Base-by-base conservation (phyloP, 2,329 filamentous ascomycete genomes). In the Sporothrix pallida region DNA sequence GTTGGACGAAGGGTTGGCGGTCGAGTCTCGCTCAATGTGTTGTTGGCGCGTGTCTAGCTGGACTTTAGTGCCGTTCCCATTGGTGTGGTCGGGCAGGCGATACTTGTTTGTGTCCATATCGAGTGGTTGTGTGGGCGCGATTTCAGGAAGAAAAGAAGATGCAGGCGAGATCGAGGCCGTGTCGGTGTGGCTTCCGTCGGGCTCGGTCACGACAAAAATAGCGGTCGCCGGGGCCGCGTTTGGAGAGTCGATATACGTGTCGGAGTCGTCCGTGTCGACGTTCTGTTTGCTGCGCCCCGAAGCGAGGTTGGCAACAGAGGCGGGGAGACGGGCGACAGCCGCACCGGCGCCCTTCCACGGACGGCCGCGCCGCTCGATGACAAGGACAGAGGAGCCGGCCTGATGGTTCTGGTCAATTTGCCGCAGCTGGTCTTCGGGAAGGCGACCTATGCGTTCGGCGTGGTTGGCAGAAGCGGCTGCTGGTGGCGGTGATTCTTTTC, bases 41-140 rank as follows among this genome's bases (percentile, higher is more conserved):
- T 89, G 87, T 76, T 85, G 84, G 73, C 87, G 86, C 60, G 84
- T 89, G 52, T 88, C 87, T 46, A 85, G 83, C 75, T 88, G 88
- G 56, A 86, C 86, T 79, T 91, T 91, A 80, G 89, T 87, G 82
- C 89, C 89, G 85, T 93, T 88, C 82, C 89, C 86, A 82, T 90
- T 91, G 71, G 84, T 87, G 80, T 91, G 88, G 81, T 94, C 91
- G 73, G 92, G 91, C 80, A 93, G 83, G 62, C 90, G 88, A 80
- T 93, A 94, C 81, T 94, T 93, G 79, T 92, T 87, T 73, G 88
- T 91, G 82, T 94, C 92, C 87, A 92, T 90, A 76, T 87, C 87
- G 81, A 89, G 78, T 74, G 85, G 85, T 71, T 85, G 83, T 17
- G 83, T 78, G 50, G 83, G 82, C 78, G 80, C 83, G 80, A 86